Evolutionary conservation across 2,329 filamentous ascomycete species (phyloP).

Genomic region (Berkeleyomyces basicola): DNA sequence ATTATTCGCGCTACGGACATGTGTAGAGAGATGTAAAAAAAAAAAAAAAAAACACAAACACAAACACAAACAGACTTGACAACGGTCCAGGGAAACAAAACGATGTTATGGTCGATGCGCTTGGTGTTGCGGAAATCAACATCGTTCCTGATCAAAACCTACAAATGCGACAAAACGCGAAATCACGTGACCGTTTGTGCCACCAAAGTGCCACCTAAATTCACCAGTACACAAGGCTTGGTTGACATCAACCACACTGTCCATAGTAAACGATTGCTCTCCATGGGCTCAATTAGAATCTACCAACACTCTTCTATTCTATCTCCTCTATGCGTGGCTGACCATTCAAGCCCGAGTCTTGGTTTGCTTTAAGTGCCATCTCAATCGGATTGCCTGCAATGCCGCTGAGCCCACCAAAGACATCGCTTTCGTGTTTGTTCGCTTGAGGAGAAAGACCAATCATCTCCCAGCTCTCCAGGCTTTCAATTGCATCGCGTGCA

Average conservation of each 20-base stretch:
- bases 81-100: background rate
- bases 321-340: constrained; percentile 42
- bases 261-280: too few relatives aligned
- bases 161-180: background rate
- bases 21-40: background rate
- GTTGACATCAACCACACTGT: too few relatives aligned
- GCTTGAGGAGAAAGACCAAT: constrained; percentile 29
- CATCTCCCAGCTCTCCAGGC: constrained; percentile 44
- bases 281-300: too few relatives aligned
- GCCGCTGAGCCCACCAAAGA: constrained; percentile 19
- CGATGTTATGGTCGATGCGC: background rate
- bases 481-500: constrained; percentile 49
- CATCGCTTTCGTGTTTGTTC: constrained; percentile 21
- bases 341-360: background rate
- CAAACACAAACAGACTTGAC: background rate
- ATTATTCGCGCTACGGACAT: constrained; percentile 18
- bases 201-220: background rate
- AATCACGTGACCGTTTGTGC: background rate
- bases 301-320: constrained; percentile 28
- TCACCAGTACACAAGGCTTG: background rate
- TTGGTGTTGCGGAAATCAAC: background rate
- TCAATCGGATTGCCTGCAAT: constrained; percentile 15
- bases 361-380: constrained; percentile 15
- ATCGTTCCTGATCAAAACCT: too few relatives aligned
- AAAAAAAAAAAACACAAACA: background rate